These are phyloP conservation scores for Psilocybe azurescens DNA, from an alignment of 768 basidiomycete species.

Conservation along the genomic window DNA sequence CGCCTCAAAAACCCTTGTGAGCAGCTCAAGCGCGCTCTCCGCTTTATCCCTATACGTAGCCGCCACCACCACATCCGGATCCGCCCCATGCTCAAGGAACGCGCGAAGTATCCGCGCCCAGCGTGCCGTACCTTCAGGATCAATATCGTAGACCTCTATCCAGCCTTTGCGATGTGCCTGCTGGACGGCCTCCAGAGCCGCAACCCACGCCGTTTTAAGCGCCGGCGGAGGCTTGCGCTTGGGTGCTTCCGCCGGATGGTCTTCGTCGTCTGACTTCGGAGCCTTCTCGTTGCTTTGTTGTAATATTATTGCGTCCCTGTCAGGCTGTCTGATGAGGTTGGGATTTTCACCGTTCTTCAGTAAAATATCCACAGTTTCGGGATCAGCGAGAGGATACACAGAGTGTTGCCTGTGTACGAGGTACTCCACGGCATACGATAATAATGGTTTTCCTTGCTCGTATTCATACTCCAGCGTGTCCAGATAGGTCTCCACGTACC, in stretches of 20 bases:
- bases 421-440: conserved; percentile 16
- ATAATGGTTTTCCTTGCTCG: conserved; percentile 12
- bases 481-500: conserved; percentile 12
- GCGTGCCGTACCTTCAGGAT: conserved; percentile 10
- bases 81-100: conserved; percentile 15
- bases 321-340: conserved; percentile 10
- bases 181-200: conserved; percentile 12
- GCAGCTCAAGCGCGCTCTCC: conserved; percentile 7
- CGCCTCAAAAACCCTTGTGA: conserved; percentile 3
- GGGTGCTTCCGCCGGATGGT: not conserved
- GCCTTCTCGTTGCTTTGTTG: not conserved
- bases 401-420: conserved; percentile 15
- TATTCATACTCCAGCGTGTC: conserved; percentile 15
- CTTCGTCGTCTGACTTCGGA: not conserved
- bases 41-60: conserved; percentile 15
- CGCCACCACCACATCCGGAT: not conserved
- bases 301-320: not conserved
- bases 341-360: conserved; percentile 15
- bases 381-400: conserved; percentile 13
- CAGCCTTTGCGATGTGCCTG: conserved; percentile 15
- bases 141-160: conserved; percentile 12
- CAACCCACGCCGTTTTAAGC: conserved; percentile 14
- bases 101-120: conserved; percentile 12
- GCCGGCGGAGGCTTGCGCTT: not conserved
- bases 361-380: conserved; percentile 8